phyloP scores from a whole-genome alignment of 352 stramenopile species.

The Globisporangium nodosum region DNA sequence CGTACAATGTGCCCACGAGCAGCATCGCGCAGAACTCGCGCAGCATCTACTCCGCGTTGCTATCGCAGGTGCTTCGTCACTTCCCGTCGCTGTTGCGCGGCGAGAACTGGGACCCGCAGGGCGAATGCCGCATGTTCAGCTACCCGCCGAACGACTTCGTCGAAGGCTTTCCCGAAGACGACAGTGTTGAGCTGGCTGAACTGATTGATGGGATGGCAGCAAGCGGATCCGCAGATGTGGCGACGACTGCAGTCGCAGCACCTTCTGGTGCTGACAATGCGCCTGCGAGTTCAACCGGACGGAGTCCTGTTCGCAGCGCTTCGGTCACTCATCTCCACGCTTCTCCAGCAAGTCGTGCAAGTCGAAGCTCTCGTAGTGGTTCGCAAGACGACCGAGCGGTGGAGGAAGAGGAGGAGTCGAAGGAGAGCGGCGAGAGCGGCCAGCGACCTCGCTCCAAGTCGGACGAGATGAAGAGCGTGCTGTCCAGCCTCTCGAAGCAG shows the following conservation, averaged over 20 bases:
- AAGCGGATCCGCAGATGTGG: not conserved
- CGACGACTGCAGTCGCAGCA: not conserved
- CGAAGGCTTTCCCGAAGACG: constrained; percentile 20
- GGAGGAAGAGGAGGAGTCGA: constrained; percentile 3
- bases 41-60: constrained; percentile 53
- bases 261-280: not conserved
- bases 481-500: constrained; percentile 11
- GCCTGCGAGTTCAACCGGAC: not conserved
- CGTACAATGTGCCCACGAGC: constrained; percentile 80
- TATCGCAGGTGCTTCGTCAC: constrained; percentile 54
- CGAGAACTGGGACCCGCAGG: constrained; percentile 18
- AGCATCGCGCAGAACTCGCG: constrained; percentile 76
- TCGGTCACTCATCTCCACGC: not conserved
- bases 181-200: constrained; percentile 5
- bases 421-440: not conserved
- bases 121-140: constrained; percentile 19
- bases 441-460: constrained; percentile 11
- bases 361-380: not conserved
- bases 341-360: not conserved
- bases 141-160: constrained; percentile 62
- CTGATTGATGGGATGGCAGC: not conserved
- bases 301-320: not conserved
- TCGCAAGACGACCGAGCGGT: not conserved
- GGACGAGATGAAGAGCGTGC: constrained; percentile 11
- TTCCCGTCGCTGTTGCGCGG: constrained; percentile 44